Conservation (phyloP, 1,139 yeast species). For the Suzukiozyma palmioleophila region DNA sequence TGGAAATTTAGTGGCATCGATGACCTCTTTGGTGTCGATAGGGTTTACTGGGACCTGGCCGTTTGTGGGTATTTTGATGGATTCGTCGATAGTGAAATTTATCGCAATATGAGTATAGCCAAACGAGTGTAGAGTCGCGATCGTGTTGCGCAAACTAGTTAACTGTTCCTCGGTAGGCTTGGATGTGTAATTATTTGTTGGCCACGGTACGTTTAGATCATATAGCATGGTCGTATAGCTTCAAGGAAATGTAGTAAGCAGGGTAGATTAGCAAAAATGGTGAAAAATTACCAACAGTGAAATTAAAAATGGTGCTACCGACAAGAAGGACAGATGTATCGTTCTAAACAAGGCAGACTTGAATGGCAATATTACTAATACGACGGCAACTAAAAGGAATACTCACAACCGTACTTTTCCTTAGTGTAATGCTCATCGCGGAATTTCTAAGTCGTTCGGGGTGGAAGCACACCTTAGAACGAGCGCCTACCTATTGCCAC, state of each 20-base stretch:
- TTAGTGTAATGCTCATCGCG: background rate
- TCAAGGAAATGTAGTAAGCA: too few relatives aligned
- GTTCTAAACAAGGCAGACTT: too few relatives aligned
- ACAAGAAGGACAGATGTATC: too few relatives aligned
- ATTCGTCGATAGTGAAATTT: conserved; percentile 57
- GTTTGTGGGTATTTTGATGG: conserved; percentile 51
- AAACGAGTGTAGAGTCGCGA: conserved; percentile 54
- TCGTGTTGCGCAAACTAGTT: conserved; percentile 39
- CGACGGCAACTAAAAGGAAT: too few relatives aligned
- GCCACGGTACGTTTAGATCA: conserved; percentile 85
- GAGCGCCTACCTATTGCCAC: conserved; percentile 7
- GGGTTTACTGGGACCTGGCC: conserved; percentile 33
- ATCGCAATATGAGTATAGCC: conserved; percentile 76
- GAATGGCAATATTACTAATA: too few relatives aligned
- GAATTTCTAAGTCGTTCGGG: background rate
- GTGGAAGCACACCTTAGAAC: background rate
- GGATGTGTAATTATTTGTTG: conserved; percentile 45
- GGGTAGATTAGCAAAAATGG: too few relatives aligned
- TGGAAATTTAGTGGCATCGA: conserved; percentile 30
- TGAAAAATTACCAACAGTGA: too few relatives aligned
- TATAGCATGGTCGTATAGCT: conserved; percentile 25
- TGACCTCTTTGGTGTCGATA: conserved; percentile 24
- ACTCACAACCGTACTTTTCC: too few relatives aligned
- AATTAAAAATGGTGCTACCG: too few relatives aligned
- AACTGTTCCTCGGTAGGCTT: conserved; percentile 41